Conservation (phyloP, 177 flowering plant species). For the Vitis hybrid region DNA sequence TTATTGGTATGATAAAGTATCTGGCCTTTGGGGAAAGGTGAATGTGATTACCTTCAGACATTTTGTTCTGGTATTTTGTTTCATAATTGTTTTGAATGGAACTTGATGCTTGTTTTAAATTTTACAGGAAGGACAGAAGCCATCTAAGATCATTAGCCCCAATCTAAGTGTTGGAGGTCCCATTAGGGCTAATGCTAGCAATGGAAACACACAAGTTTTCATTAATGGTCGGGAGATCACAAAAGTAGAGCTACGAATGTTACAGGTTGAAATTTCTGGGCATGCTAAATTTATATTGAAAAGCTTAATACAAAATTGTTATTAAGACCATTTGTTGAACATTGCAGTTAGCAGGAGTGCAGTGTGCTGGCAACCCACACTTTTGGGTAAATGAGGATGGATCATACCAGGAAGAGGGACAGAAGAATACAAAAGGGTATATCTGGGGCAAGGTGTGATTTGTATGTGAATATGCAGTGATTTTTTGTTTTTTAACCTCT, state of each 20-base stretch:
- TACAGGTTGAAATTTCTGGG: conserved; percentile 55
- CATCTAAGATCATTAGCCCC: conserved; percentile 76
- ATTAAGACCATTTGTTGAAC: conserved; percentile 6
- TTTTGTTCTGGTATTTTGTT: conserved; percentile 5
- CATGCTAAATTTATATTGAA: background rate
- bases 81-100: background rate
- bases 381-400: conserved; percentile 99
- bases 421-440: conserved; percentile 84
- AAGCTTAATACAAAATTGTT: background rate
- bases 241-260: conserved; percentile 79
- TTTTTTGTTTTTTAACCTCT: background rate
- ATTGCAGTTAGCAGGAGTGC: conserved; percentile 88
- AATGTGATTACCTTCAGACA: conserved; percentile 15
- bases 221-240: conserved; percentile 96
- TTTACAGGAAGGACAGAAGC: conserved; percentile 91
- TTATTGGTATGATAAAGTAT: conserved; percentile 98
- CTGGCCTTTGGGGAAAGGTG: conserved; percentile 99
- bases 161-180: conserved; percentile 82
- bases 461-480: conserved; percentile 1
- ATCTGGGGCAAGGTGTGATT: conserved; percentile 90
- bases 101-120: conserved; percentile 17
- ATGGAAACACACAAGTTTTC: conserved; percentile 83
- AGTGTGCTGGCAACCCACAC: conserved; percentile 95
- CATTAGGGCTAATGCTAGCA: conserved; percentile 74
- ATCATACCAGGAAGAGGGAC: conserved; percentile 96